phyloP scores from a whole-genome alignment of 257 asterid species.

The Agastache rugosa region DNA sequence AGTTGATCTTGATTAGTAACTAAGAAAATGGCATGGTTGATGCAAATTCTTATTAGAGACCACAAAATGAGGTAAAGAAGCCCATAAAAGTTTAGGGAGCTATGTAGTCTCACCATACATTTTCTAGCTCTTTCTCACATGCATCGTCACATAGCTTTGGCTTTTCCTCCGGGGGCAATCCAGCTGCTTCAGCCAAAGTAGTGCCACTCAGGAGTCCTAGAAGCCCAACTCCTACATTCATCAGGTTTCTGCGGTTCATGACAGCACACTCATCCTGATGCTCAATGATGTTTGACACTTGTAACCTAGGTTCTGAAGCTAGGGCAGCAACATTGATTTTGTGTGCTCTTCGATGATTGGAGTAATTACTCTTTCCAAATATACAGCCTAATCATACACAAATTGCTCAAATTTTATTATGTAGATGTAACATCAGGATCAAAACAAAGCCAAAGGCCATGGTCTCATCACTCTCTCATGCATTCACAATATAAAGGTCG shows the following conservation, averaged over 20 bases:
- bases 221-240: conserved; percentile 47
- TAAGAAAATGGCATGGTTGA: neutral
- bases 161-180: conserved; percentile 92
- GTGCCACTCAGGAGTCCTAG: conserved; percentile 48
- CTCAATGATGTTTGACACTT: conserved; percentile 30
- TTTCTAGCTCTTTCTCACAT: conserved; percentile 93
- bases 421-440: neutral
- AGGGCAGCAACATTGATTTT: conserved; percentile 26
- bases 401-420: neutral
- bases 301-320: conserved; percentile 39
- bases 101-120: conserved; percentile 80
- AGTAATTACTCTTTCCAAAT: conserved; percentile 36
- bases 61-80: neutral
- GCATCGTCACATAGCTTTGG: conserved; percentile 81
- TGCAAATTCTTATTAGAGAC: neutral
- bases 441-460: neutral
- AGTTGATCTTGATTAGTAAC: conserved; percentile 7
- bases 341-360: conserved; percentile 38
- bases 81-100: conserved; percentile 44
- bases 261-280: conserved; percentile 32
- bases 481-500: neutral
- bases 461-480: neutral
- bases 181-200: conserved; percentile 67
- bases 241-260: conserved; percentile 55
- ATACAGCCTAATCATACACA: conserved; percentile 45